Percentiles rank a stretch among this genome's conserved stretches.
phyloP scores from a whole-genome alignment of 441 rosid genomes.

The Flueggea neowawraea region DNA sequence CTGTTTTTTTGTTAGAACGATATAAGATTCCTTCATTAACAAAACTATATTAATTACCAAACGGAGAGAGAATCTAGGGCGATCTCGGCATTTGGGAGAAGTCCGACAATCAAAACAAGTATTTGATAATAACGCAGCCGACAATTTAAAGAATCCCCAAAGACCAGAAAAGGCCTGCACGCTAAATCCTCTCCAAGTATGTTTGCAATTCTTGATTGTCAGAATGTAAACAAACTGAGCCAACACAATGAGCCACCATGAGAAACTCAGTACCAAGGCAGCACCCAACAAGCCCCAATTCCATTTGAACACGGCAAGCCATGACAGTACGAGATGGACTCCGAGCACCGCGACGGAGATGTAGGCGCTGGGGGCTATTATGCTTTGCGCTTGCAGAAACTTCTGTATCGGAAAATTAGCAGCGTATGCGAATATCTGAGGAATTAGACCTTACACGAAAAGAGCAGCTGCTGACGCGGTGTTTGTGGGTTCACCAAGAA shows the following conservation, averaged over 20 bases:
- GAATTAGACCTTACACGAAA: constrained; percentile 58
- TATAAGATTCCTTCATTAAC: too few relatives aligned
- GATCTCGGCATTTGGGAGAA: constrained; percentile 30
- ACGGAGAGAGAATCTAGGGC: constrained; percentile 24
- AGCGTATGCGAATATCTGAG: constrained; percentile 70
- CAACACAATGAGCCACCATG: constrained; percentile 38
- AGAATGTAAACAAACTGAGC: constrained; percentile 27
- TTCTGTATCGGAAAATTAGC: constrained; percentile 66
- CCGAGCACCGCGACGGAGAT: constrained; percentile 50
- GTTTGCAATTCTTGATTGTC: constrained; percentile 21
- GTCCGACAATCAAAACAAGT: constrained; percentile 32
- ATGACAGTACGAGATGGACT: constrained; percentile 45
- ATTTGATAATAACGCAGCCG: constrained; percentile 36
- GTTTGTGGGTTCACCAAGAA: constrained; percentile 40
- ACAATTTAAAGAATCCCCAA: constrained; percentile 29
- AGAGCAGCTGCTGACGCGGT: constrained; percentile 42
- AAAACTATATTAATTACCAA: constrained; percentile 17
- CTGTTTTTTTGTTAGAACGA: too few relatives aligned
- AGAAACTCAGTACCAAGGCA: constrained; percentile 30
- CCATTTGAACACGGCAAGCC: constrained; percentile 42
- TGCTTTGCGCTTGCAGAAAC: constrained; percentile 66
- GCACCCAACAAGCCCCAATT: constrained; percentile 40
- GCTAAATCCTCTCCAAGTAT: constrained; percentile 32
- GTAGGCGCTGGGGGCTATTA: constrained; percentile 49
- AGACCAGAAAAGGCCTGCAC: constrained; percentile 33